Evolutionary conservation across 768 basidiomycete genomes (phyloP), one percentile per base, ranked within the genome.

Genomic region (Agrocybe pediades): DNA sequence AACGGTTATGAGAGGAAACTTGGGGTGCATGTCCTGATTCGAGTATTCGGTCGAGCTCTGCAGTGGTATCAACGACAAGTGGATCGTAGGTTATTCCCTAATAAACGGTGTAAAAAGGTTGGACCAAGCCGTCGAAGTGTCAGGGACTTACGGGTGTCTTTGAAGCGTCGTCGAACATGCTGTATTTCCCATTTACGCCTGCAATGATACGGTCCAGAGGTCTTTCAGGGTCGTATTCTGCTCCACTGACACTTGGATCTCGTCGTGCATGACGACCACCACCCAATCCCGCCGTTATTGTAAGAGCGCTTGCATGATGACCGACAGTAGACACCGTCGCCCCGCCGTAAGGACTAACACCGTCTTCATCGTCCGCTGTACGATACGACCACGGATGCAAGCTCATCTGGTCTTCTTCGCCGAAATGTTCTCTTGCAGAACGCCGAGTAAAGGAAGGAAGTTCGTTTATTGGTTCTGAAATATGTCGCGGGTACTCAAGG

Each of bases 271-370:
- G 71, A 4, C 78, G 73, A 2, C 84, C 76, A 36, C 81, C 86
- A 30, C 81, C 86, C 9, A 96, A 78, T 0, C 95, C 94, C 3
- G 92, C 91, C 48, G 82, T 89, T 16, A 97, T 78, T 0, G 95
- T 96, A 48, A 96, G 75, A 2, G 84, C 92, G 58, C 88, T 92
- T 21, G 92, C 93, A 70, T 97, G 95, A 68, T 97, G 95, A 1
- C 87, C 91, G 8, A 84, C 85, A 0, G 94, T 95, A 0, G 91
- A 94, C 54, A 92, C 68, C 0, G 88, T 90, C 53, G 85, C 83
- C 19, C 81, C 84, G 36, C 78, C 81, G 58, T 85, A 90, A 0
- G 87, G 86, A 57, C 80, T 76, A 26, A 86, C 71, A 17, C 84
- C 87, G 11, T 88, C 87, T 3, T 89, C 86, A 51, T 88, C 84